Percentiles rank a stretch among this genome's conserved stretches.
Evolutionary conservation across 2,329 filamentous ascomycete genomes (phyloP).

Genomic region (Colletotrichum orchidophilum): DNA sequence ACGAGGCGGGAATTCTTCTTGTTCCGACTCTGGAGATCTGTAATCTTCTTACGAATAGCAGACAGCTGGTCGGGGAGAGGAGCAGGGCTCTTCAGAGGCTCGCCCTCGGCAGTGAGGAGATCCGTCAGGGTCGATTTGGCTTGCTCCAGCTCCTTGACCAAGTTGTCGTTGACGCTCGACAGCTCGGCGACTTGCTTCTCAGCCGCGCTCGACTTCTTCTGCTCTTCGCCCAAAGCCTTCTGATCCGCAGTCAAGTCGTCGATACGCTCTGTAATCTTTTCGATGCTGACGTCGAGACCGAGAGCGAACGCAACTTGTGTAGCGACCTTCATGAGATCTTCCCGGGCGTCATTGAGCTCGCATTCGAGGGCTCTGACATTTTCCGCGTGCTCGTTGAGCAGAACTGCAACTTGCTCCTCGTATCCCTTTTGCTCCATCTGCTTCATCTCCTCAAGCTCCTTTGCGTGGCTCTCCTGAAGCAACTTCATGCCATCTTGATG

Average conservation of each 20-base stretch:
- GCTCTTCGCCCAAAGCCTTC: conserved; percentile 67
- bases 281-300: conserved; percentile 71
- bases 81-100: conserved; percentile 53
- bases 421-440: conserved; percentile 62
- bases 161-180: conserved; percentile 64
- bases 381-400: conserved; percentile 70
- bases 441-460: conserved; percentile 60
- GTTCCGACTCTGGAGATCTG: conserved; percentile 73
- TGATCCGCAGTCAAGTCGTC: conserved; percentile 66
- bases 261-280: conserved; percentile 72
- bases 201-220: conserved; percentile 66
- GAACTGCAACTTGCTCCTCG: conserved; percentile 64
- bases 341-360: conserved; percentile 72
- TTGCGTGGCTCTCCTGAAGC: conserved; percentile 59
- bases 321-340: conserved; percentile 72
- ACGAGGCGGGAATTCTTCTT: conserved; percentile 92
- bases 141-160: conserved; percentile 70
- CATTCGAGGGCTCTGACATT: conserved; percentile 64
- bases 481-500: conserved; percentile 62
- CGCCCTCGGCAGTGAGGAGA: conserved; percentile 61
- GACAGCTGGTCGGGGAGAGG: conserved; percentile 65
- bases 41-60: conserved; percentile 72
- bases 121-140: conserved; percentile 64
- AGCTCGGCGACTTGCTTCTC: conserved; percentile 65
- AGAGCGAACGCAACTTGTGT: conserved; percentile 69